Evolutionary conservation across 2,329 filamentous ascomycete species (phyloP), one percentile per base, ranked within the genome.

Genomic region (Gliomastix tumulicola): DNA sequence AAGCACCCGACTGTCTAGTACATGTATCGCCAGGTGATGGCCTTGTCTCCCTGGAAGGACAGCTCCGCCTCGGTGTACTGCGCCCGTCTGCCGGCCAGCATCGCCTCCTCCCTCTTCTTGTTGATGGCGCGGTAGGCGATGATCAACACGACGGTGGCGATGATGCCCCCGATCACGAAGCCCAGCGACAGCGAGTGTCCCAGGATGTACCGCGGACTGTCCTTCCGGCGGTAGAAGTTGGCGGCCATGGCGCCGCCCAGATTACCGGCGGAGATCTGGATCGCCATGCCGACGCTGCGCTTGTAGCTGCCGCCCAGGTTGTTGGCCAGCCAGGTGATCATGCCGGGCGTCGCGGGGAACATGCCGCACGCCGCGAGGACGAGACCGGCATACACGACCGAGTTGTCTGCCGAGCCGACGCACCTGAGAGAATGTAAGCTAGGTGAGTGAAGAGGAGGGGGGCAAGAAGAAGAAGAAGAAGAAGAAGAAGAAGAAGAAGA

Each of bases 301-400:
- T 94, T 94, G 55, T 69, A 70, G 32, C 62, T 66, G 0, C 69
- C 68, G 38, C 89, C 79, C 10, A 84, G 69, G 41, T 94, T 94
- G 55, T 92, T 94, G 22, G 76, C 74, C 1, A 80, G 64, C 88
- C 88, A 94, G 1, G 82, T 71, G 35, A 94, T 83, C 1, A 83
- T 82, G 36, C 89, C 89, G 0, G 85, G 67, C 39, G 92, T 84
- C 20, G 76, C 79, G 0, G 88, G 85, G 46, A 90, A 92, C 38
- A 92, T 88, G 3, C 84, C 83, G 39, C 86, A 72, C 0, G 86
- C 82, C 0, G 77, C 82, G 1, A 94, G 63, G 56, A 89, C 94
- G 0, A 82, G 81, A 0, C 83, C 87, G 0, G 75, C 83, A 46
- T 94, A 94, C 10, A 77, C 68, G 0, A 79, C 77, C 2, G 65